Evolutionary conservation across 768 basidiomycete species (phyloP).

Genomic region (Russula sp.): DNA sequence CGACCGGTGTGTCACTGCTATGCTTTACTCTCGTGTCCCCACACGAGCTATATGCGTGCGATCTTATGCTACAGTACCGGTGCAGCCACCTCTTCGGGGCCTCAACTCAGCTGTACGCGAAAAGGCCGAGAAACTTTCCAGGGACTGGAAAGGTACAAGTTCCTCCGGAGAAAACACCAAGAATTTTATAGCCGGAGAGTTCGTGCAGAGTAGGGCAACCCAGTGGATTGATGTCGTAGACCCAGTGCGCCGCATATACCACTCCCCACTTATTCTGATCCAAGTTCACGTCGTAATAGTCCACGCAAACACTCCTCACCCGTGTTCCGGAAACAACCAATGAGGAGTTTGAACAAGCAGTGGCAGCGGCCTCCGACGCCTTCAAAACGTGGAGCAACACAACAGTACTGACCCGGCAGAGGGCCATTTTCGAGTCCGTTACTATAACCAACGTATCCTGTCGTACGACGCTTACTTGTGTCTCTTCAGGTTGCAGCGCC

Average conservation of each 20-base stretch:
- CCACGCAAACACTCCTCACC: conserved; percentile 87
- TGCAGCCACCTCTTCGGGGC: conserved; percentile 40
- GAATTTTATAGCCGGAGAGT: conserved; percentile 90
- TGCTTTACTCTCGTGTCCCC: conserved; percentile 16
- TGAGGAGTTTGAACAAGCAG: conserved; percentile 78
- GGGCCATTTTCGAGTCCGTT: conserved; percentile 82
- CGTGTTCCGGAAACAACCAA: conserved; percentile 86
- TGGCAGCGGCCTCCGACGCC: conserved; percentile 78
- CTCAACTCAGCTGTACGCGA: conserved; percentile 55
- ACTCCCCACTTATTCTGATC: background rate
- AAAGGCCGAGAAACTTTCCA: conserved; percentile 66
- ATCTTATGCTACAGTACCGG: conserved; percentile 32
- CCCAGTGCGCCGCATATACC: conserved; percentile 55
- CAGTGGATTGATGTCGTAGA: conserved; percentile 88
- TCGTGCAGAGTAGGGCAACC: conserved; percentile 71
- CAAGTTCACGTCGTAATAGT: conserved; percentile 44
- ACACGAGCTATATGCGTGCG: conserved; percentile 29
- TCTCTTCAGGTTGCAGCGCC: conserved; percentile 72
- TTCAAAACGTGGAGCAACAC: conserved; percentile 87
- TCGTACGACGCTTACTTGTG: conserved; percentile 7
- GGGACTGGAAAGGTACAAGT: conserved; percentile 83
- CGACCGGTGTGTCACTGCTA: background rate
- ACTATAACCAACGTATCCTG: background rate
- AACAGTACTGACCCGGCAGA: conserved; percentile 81
- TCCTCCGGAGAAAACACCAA: conserved; percentile 84